Base-by-base conservation (phyloP, 805 yeast genomes). In the Hanseniaspora guilliermondii region DNA sequence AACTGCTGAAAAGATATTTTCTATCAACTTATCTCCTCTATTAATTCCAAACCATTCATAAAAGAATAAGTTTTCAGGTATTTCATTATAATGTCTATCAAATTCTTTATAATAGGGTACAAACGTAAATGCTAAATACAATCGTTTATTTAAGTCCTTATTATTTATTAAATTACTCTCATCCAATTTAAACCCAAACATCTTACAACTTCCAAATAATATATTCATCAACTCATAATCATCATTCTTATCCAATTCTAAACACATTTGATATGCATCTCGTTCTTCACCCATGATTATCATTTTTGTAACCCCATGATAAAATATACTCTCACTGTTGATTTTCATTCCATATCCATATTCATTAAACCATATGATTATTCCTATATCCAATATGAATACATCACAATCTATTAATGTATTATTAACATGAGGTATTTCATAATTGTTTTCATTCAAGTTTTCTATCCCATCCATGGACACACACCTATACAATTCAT, bases 291-390 rank as follows among this genome's bases (percentile, higher is more conserved):
- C 58, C 9, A 41, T 24, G 17, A 48, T 52, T 14, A 53, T 35
- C 3, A 60, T 53, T 17, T 47, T 55, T 8, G 59, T 58, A 3
- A 62, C 53, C 4, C 67, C 71, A 59, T 68, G 71, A 58, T 65
- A 68, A 33, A 65, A 53, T 1, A 67, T 59, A 45, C 60, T 61
- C 6, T 58, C 56, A 58, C 70, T 72, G 9, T 70, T 69, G 2
- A 72, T 49, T 47, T 71, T 70, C 5, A 73, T 38, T 0, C 76
- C 76, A 30, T 62, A 66, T 3, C 64, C 64, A 33, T 64, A 55
- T 7, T 60, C 59, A 32, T 63, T 61, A 42, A 73, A 65, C 77
- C 77, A 74, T 2, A 73, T 56, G 1, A 73, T 58, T 3, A 74
- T 57, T 12, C 68, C 65, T 5, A 66, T 61, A 49, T 68, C 68